Evolutionary conservation across 176 grass and related monocot species (phyloP).

Genomic region (Oryza glumipatula): DNA sequence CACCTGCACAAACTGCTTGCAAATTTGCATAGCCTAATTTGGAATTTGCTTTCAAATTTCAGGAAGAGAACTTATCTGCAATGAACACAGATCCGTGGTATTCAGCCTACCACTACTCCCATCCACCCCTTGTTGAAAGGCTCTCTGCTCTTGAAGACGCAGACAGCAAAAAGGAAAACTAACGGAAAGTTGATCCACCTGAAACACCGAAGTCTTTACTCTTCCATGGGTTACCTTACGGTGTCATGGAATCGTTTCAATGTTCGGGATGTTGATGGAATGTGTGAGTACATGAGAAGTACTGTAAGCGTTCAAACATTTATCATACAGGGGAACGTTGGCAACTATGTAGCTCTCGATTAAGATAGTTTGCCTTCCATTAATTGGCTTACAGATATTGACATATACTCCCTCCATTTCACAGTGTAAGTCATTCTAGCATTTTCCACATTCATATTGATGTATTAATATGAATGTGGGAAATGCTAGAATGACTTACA

Average conservation of each 20-base stretch:
- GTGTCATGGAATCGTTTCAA: neutral
- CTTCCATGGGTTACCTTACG: neutral
- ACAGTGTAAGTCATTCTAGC: too few relatives aligned
- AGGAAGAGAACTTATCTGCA: slow-evolving; percentile 98
- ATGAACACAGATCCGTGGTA: slow-evolving; percentile 99
- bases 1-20: neutral
- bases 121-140: slow-evolving; percentile 95
- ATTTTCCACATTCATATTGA: too few relatives aligned
- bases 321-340: neutral
- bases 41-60: slow-evolving; percentile 33
- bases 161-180: slow-evolving; percentile 86
- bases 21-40: slow-evolving; percentile 24
- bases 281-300: slow-evolving; percentile 1
- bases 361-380: neutral
- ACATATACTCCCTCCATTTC: neutral
- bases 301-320: slow-evolving; percentile 20
- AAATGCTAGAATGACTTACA: too few relatives aligned
- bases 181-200: slow-evolving; percentile 1
- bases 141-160: slow-evolving; percentile 72
- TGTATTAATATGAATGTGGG: too few relatives aligned
- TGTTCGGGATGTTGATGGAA: neutral
- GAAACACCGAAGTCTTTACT: neutral
- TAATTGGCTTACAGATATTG: slow-evolving; percentile 12
- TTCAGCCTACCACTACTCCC: slow-evolving; percentile 99
- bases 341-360: slow-evolving; percentile 2